Evolutionary conservation across 2,329 filamentous ascomycete species (phyloP).

Genomic region (Sclerotinia minor): DNA sequence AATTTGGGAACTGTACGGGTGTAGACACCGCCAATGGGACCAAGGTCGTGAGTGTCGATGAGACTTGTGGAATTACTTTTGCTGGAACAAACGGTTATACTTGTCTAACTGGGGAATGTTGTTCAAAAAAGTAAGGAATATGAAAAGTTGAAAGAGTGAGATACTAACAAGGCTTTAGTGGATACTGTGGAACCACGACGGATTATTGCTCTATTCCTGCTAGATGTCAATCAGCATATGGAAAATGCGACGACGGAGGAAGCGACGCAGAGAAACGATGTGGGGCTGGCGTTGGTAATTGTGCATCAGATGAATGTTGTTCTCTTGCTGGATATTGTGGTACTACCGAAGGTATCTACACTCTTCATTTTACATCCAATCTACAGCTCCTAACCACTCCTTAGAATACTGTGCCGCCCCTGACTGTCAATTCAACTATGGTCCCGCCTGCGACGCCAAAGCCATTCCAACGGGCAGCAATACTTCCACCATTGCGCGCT

Average conservation of each 20-base stretch:
- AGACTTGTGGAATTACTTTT: constrained; percentile 28
- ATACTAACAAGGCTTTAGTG: not conserved
- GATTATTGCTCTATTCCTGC: constrained; percentile 30
- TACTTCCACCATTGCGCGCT: constrained; percentile 51
- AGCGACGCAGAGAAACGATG: constrained; percentile 51
- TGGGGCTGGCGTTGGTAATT: constrained; percentile 37
- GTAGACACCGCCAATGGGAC: not conserved
- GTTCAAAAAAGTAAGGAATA: constrained; percentile 28
- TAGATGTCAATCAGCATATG: constrained; percentile 29
- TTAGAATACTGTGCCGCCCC: constrained; percentile 32
- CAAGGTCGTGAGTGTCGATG: constrained; percentile 24
- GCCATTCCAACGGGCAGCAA: constrained; percentile 53
- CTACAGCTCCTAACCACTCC: not conserved
- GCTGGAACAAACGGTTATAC: constrained; percentile 29
- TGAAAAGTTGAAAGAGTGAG: not conserved
- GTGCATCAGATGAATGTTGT: constrained; percentile 28
- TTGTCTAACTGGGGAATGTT: constrained; percentile 33
- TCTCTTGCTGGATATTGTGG: constrained; percentile 28
- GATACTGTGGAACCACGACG: constrained; percentile 14
- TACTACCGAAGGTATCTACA: constrained; percentile 7
- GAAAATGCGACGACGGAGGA: constrained; percentile 54
- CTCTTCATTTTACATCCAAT: not conserved
- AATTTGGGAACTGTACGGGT: constrained; percentile 24
- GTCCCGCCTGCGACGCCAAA: constrained; percentile 56
- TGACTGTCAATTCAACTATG: constrained; percentile 29